Percentiles rank a stretch among this genome's conserved stretches.
phyloP scores from a whole-genome alignment of 148 eudicot species.

The Drosera capensis region DNA sequence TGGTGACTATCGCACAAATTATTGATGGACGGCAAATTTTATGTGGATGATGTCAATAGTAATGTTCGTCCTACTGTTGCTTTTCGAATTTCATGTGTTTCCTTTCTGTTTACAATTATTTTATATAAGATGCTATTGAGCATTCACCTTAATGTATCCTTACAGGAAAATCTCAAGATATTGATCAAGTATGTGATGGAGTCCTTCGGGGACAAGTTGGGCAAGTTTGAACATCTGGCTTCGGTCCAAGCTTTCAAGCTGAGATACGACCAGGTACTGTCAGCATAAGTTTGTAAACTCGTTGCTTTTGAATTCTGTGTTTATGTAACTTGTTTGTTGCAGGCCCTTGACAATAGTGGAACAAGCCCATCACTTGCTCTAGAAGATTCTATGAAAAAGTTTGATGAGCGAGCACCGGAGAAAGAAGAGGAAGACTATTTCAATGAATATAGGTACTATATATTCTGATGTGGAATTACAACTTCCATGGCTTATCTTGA shows the following conservation, averaged over 20 bases:
- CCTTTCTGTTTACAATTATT: too few relatives aligned
- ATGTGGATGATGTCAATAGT: too few relatives aligned
- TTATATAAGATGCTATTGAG: too few relatives aligned
- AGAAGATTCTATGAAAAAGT: slow-evolving; percentile 54
- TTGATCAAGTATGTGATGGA: slow-evolving; percentile 65
- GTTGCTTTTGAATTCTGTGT: not conserved
- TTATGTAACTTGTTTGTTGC: slow-evolving; percentile 7
- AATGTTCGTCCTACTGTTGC: too few relatives aligned
- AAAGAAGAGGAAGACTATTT: slow-evolving; percentile 98
- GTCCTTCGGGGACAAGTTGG: slow-evolving; percentile 73
- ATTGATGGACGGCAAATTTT: too few relatives aligned
- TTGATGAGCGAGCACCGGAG: slow-evolving; percentile 84
- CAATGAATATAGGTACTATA: slow-evolving; percentile 70
- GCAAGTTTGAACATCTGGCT: slow-evolving; percentile 43
- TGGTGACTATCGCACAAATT: too few relatives aligned
- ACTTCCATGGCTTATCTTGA: not conserved
- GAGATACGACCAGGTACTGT: slow-evolving; percentile 81
- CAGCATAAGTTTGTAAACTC: not conserved
- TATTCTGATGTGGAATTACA: not conserved
- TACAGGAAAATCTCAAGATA: slow-evolving; percentile 74
- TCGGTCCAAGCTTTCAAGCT: slow-evolving; percentile 52
- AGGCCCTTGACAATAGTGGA: slow-evolving; percentile 61
- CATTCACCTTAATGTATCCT: too few relatives aligned
- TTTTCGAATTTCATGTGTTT: too few relatives aligned
- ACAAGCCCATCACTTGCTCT: slow-evolving; percentile 19